Evolutionary conservation across 345 rosid genomes (phyloP), one percentile per base, ranked within the genome.

Genomic region (Citrus hindsii): DNA sequence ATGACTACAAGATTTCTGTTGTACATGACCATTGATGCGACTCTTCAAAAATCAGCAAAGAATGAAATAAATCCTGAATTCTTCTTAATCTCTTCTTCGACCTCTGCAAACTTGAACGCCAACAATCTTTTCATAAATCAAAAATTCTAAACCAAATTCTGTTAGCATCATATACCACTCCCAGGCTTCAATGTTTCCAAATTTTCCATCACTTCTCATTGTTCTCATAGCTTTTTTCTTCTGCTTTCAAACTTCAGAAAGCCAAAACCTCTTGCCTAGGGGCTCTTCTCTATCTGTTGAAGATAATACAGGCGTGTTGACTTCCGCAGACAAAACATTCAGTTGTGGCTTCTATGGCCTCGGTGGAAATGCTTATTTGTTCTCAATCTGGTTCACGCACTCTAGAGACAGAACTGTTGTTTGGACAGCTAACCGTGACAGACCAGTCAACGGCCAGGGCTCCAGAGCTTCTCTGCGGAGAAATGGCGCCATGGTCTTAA

Each of bases 381-480:
- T 86, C 76, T 80, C 89, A 0, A 77, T 88, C 37, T 86, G 91
- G 89, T 88, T 80, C 85, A 75, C 86, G 4, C 40, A 71, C 32
- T 69, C 85, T 9, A 53, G 32, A 6, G 67, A 86, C 56, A 80
- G 35, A 24, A 79, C 86, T 19, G 84, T 88, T 18, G 84, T 83
- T 51, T 88, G 91, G 91, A 85, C 66, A 75, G 89, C 87, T 40
- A 88, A 86, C 81, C 80, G 83, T 12, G 83, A 82, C 69, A 70
- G 71, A 32, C 91, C 89, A 2, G 86, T 86, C 3, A 86, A 85
- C 33, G 85, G 87, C 8, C 65, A 62, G 33, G 88, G 87, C 74
- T 86, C 91, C 7, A 82, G 58, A 70, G 21, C 83, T 51, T 74
- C 86, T 32, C 80, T 88, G 5, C 71, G 4, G 63, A 8, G 67